Conservation (phyloP, 306 rosid genomes). For the Medicago truncatula region MtrunA17r5.0-ANR NC_053042.1:34783501-34784000, state of each 20-base stretch:
- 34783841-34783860: neutral
- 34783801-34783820: neutral
- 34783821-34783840: neutral
- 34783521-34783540: constrained; percentile 80
- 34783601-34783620: constrained; percentile 78
- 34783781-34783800: too few species aligned
- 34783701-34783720: constrained; percentile 67
- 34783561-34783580: constrained; percentile 77
- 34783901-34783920: neutral
- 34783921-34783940: too few species aligned
- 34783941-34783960: too few species aligned
- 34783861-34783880: neutral
- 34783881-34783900: neutral
- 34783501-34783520: constrained; percentile 71
- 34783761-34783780: constrained; percentile 53
- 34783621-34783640: constrained; percentile 85
- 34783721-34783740: constrained; percentile 50
- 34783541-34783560: constrained; percentile 77
- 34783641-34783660: constrained; percentile 66
- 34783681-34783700: constrained; percentile 63
- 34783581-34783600: constrained; percentile 73
- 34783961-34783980: too few species aligned
- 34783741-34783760: constrained; percentile 60
- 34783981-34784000: too few species aligned
- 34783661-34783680: constrained; percentile 61